Evolutionary conservation across 2,329 filamentous ascomycete genomes (phyloP).

Genomic region (Cadophora malorum): DNA sequence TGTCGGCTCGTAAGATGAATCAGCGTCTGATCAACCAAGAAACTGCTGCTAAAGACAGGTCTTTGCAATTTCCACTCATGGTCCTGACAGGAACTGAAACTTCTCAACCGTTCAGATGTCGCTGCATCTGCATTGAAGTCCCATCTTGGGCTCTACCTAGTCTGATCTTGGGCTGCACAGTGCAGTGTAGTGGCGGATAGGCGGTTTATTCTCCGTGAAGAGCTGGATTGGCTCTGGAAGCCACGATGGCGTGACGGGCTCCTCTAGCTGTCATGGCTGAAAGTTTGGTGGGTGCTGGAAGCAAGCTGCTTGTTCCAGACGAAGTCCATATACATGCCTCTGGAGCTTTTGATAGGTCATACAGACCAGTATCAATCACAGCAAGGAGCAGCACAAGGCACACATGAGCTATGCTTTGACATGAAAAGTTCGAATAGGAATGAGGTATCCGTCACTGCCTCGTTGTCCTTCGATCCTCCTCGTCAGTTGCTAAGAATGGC

Average conservation of each 20-base stretch:
- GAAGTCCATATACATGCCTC: slow-evolving; percentile 8
- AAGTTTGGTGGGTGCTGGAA: background rate
- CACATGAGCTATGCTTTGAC: slow-evolving; percentile 16
- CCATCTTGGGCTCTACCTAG: slow-evolving; percentile 1
- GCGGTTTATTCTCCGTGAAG: slow-evolving; percentile 27
- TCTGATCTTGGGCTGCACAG: slow-evolving; percentile 12
- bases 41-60: slow-evolving; percentile 13
- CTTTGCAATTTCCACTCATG: slow-evolving; percentile 18
- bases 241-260: slow-evolving; percentile 1
- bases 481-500: slow-evolving; percentile 10
- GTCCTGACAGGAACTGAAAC: slow-evolving; percentile 22
- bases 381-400: slow-evolving; percentile 14
- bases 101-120: slow-evolving; percentile 2
- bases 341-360: slow-evolving; percentile 25
- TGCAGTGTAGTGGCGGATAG: slow-evolving; percentile 22
- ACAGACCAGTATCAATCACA: background rate
- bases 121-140: slow-evolving; percentile 8
- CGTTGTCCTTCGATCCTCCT: slow-evolving; percentile 7
- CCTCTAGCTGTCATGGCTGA: slow-evolving; percentile 21
- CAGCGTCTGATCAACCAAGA: slow-evolving; percentile 14
- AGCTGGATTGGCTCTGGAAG: slow-evolving; percentile 16
- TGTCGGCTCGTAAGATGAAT: slow-evolving; percentile 22
- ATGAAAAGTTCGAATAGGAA: slow-evolving; percentile 10
- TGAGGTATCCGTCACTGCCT: slow-evolving; percentile 16
- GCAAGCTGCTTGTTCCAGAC: slow-evolving; percentile 23